These are phyloP conservation scores for Arthrinium phaeospermum DNA, from an alignment of 2,329 filamentous ascomycete species.

Conservation along the genomic window DNA sequence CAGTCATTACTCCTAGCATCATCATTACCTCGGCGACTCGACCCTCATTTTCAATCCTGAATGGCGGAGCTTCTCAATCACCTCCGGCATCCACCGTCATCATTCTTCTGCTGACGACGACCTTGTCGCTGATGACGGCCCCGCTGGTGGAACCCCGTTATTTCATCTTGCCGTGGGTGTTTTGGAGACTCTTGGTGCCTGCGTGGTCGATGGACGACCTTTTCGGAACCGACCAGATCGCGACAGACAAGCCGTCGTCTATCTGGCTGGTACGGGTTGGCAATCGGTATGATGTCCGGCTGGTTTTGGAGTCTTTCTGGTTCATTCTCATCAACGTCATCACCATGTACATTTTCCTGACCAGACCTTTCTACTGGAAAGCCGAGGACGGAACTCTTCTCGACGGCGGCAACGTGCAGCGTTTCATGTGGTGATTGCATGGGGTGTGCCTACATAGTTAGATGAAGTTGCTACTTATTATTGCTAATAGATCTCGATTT, in stretches of 20 bases:
- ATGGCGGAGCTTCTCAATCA: not conserved
- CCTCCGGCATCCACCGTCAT: conserved; percentile 56
- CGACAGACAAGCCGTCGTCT: not conserved
- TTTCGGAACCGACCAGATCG: not conserved
- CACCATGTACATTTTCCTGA: conserved; percentile 76
- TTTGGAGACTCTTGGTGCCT: conserved; percentile 85
- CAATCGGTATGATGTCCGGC: conserved; percentile 24
- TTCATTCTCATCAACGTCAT: conserved; percentile 67
- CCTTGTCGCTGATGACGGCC: conserved; percentile 82
- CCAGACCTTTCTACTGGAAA: conserved; percentile 70
- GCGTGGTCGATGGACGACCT: conserved; percentile 40
- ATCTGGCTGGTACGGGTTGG: not conserved
- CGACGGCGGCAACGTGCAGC: conserved; percentile 65
- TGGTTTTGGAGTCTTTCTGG: conserved; percentile 70
- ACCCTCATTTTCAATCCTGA: not conserved
- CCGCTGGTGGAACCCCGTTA: conserved; percentile 95
- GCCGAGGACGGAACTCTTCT: conserved; percentile 56
- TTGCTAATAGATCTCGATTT: not conserved
- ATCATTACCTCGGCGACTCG: not conserved
- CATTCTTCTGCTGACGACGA: conserved; percentile 69
- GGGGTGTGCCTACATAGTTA: not conserved
- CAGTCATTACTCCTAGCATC: not conserved
- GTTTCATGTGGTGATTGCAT: conserved; percentile 77
- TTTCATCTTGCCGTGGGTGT: conserved; percentile 93
- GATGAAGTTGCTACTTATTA: not conserved